These are phyloP conservation scores for Microdochium nivale DNA, from an alignment of 2,329 filamentous ascomycete genomes.

Conservation along the genomic window DNA sequence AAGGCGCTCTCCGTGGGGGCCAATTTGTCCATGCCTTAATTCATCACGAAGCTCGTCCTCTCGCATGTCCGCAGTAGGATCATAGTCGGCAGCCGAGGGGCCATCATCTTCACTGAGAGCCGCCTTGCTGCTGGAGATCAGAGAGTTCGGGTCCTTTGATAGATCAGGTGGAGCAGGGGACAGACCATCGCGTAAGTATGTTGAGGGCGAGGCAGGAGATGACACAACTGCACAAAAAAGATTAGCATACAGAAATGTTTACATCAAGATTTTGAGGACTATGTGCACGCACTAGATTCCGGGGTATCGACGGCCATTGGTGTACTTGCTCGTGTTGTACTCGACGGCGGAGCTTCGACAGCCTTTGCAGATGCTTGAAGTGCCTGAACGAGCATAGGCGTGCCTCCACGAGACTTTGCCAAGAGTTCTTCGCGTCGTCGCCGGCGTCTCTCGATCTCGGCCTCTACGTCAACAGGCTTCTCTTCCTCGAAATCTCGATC, in stretches of 20 bases:
- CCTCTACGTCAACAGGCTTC: slow-evolving; percentile 67
- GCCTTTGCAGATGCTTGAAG: slow-evolving; percentile 55
- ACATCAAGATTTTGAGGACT: slow-evolving; percentile 5
- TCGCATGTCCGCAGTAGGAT: slow-evolving; percentile 67
- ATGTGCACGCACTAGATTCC: slow-evolving; percentile 32
- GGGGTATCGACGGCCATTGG: slow-evolving; percentile 33
- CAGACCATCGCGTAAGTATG: slow-evolving; percentile 39
- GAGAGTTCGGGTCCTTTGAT: slow-evolving; percentile 57
- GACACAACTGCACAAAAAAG: slow-evolving; percentile 17
- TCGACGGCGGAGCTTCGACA: slow-evolving; percentile 43
- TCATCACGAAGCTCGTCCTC: slow-evolving; percentile 59
- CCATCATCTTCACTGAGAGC: slow-evolving; percentile 48
- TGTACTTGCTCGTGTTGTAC: slow-evolving; percentile 32
- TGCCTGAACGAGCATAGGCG: slow-evolving; percentile 67
- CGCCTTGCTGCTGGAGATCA: slow-evolving; percentile 45
- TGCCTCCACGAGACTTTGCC: slow-evolving; percentile 69
- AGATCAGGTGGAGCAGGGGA: slow-evolving; percentile 55
- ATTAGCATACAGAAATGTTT: no score
- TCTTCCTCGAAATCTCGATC: slow-evolving; percentile 42
- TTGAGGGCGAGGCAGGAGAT: slow-evolving; percentile 28
- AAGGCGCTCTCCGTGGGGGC: slow-evolving; percentile 50
- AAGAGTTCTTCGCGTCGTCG: slow-evolving; percentile 78
- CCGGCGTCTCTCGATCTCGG: slow-evolving; percentile 76
- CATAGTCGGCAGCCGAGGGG: slow-evolving; percentile 70
- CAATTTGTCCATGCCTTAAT: slow-evolving; percentile 40